Conservation (phyloP, 2,329 filamentous ascomycete genomes). For the Aspergillus latus region DNA sequence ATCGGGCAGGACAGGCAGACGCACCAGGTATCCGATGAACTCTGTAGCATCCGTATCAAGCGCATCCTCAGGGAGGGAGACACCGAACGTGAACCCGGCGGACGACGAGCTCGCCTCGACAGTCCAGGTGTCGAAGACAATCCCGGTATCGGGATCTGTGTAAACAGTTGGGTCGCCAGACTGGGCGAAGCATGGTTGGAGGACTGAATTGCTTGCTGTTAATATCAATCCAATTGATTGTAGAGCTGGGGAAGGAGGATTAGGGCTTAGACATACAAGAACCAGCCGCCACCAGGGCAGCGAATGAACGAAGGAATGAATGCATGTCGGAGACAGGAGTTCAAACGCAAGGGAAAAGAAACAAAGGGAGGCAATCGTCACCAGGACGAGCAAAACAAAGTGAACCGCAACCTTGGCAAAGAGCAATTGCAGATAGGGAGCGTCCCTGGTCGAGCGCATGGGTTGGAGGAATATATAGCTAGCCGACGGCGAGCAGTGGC, state of each 20-base stretch:
- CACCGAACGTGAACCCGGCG: conserved; percentile 54
- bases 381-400: conserved; percentile 1
- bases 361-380: background rate
- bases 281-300: conserved; percentile 2
- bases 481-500: background rate
- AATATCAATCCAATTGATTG: too few relatives aligned
- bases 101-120: conserved; percentile 42
- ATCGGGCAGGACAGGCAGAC: conserved; percentile 16
- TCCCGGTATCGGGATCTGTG: conserved; percentile 52
- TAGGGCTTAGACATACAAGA: background rate
- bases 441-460: background rate
- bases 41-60: conserved; percentile 52
- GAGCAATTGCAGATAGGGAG: background rate
- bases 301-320: background rate
- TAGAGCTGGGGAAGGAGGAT: too few relatives aligned
- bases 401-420: background rate
- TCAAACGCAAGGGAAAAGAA: background rate
- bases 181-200: conserved; percentile 15
- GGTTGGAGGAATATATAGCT: background rate
- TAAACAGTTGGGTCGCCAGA: conserved; percentile 28
- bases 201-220: background rate
- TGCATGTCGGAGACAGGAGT: background rate
- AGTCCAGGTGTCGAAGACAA: conserved; percentile 54
- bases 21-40: conserved; percentile 60
- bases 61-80: conserved; percentile 55